Evolutionary conservation across 2,329 filamentous ascomycete genomes (phyloP), one percentile per base, ranked within the genome.

Genomic region (Diplodia scrobiculata): DNA sequence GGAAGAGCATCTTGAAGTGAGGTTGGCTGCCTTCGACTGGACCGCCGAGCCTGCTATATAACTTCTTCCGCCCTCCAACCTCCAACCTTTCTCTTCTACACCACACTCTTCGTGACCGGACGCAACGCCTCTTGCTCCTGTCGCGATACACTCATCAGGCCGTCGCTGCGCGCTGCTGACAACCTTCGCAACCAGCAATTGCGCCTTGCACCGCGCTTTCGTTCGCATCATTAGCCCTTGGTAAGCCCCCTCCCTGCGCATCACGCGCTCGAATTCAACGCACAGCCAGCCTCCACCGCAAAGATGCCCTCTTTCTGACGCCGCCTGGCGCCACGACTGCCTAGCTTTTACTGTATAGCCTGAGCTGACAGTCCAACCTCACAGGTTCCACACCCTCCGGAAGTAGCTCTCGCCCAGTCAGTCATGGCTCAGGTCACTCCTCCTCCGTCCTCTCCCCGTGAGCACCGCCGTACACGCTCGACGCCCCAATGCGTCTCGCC

Each of bases 391-490:
- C 13, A 2, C n/a, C 19, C 7, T 62, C 41, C 27, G 38, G 41
- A 41, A 36, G 58, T 50, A 38, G 25, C 21, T 32, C 27, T 25
- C 45, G 13, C 36, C 45, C 27, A 50, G 25, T 13, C 27, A 50
- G 25, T 13, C 27, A 62, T 62, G 58, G 58, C 29, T 27, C 45
- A 45, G n/a, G 27, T 50, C 25, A 50, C 58, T 50, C 58, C 58
- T 9, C 45, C 58, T 41, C 29, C 55, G 7, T 32, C 25, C 9
- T 19, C 25, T 17, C n/a, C 27, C 3, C 11, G 38, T 25, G 36
- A 13, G 21, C 58, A 62, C 27, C 58, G 45, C 13, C 41, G 45
- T 3, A 14, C 29, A 2, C 27, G 32, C n/a, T 62, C 58, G 10
- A 62, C 58, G 1, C 41, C 58, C 6, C 29, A 38, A 7, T 5